Evolutionary conservation across 306 rosid species (phyloP).

Genomic region (Vicia faba): DNA sequence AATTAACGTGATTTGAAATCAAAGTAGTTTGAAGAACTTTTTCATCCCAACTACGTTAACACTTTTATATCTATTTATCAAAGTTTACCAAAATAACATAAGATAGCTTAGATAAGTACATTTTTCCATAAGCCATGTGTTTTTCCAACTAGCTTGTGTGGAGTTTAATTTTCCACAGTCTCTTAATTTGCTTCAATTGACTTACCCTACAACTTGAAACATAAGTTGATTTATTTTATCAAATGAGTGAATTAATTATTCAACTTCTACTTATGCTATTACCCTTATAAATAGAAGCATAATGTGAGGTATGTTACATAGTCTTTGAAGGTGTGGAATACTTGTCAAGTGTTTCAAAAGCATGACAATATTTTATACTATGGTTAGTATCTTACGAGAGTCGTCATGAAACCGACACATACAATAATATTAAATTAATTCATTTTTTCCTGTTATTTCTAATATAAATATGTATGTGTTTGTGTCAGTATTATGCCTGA

Average conservation of each 20-base stretch:
- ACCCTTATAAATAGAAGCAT: slow-evolving; percentile 39
- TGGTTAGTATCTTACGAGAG: slow-evolving; percentile 29
- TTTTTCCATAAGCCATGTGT: slow-evolving; percentile 49
- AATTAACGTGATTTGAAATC: slow-evolving; percentile 42
- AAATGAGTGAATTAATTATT: slow-evolving; percentile 28
- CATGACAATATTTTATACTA: slow-evolving; percentile 20
- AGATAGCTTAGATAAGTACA: slow-evolving; percentile 32
- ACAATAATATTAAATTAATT: not conserved
- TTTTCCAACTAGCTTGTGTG: slow-evolving; percentile 44
- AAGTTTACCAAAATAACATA: slow-evolving; percentile 20
- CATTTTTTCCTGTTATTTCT: not conserved
- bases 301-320: slow-evolving; percentile 8
- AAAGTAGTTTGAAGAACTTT: slow-evolving; percentile 31
- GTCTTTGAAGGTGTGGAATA: not conserved
- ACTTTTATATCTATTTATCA: slow-evolving; percentile 18
- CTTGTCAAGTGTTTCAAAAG: slow-evolving; percentile 1
- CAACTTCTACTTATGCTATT: slow-evolving; percentile 25
- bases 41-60: slow-evolving; percentile 21
- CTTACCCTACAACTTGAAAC: slow-evolving; percentile 11
- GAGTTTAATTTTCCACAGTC: slow-evolving; percentile 40
- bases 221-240: slow-evolving; percentile 36
- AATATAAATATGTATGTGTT: rapidly evolving
- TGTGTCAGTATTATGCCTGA: not conserved
- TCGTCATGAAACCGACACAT: not conserved
- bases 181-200: slow-evolving; percentile 21